A percentile compares a stretch with the other conserved stretches of the same genome.
Conservation (phyloP, 805 yeast genomes). For the Yarrowia sp. region DNA sequence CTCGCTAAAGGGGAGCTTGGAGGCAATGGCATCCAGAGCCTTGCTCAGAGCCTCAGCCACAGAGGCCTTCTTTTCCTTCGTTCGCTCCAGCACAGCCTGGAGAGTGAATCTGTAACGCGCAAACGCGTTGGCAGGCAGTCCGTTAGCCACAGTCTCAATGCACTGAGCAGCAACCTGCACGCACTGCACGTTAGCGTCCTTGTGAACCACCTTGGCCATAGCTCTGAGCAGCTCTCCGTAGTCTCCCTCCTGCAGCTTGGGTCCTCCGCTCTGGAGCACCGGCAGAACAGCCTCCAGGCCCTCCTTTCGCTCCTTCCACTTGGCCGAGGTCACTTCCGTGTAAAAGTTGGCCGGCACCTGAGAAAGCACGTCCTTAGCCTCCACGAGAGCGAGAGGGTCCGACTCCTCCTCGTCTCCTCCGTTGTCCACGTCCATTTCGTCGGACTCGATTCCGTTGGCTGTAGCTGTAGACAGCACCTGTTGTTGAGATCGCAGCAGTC, state of each 20-base stretch:
- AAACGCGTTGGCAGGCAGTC: slow-evolving; percentile 55
- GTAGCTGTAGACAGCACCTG: slow-evolving; percentile 41
- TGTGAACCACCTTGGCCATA: slow-evolving; percentile 63
- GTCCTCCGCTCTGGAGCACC: slow-evolving; percentile 44
- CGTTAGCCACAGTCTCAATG: slow-evolving; percentile 59
- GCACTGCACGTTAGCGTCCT: slow-evolving; percentile 86
- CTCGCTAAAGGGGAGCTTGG: slow-evolving; percentile 45
- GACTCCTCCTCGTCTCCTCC: slow-evolving; percentile 42
- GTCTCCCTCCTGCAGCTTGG: slow-evolving; percentile 59
- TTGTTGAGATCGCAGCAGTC: slow-evolving; percentile 56
- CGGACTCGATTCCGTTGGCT: slow-evolving; percentile 31
- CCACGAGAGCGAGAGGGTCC: slow-evolving; percentile 71
- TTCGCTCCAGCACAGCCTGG: slow-evolving; percentile 68
- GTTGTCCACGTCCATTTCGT: slow-evolving; percentile 28
- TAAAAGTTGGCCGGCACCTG: slow-evolving; percentile 65
- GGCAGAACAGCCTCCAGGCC: slow-evolving; percentile 59
- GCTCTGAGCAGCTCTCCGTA: slow-evolving; percentile 60
- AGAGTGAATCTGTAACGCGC: slow-evolving; percentile 56
- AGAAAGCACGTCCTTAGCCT: slow-evolving; percentile 63
- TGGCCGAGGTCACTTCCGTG: slow-evolving; percentile 53
- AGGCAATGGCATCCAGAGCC: slow-evolving; percentile 58
- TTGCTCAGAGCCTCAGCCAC: slow-evolving; percentile 68
- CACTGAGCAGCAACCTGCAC: slow-evolving; percentile 75
- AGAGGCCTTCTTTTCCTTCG: slow-evolving; percentile 81
- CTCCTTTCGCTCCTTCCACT: slow-evolving; percentile 93